Conservation (phyloP, 805 yeast genomes). For the Schwanniomyces vanrijiae region DNA sequence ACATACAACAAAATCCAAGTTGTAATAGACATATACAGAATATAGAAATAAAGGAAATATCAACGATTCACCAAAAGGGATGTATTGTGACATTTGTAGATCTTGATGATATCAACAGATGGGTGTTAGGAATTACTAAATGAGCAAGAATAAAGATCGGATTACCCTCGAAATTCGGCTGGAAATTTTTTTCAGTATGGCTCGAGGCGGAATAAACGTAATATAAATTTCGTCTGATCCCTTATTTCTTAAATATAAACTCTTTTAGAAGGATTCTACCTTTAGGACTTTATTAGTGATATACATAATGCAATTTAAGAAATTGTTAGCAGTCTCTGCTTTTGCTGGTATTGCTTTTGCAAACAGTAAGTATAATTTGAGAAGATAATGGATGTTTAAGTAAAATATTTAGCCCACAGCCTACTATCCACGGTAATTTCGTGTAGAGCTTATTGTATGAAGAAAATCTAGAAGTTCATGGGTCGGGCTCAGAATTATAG, state of each 20-base stretch:
- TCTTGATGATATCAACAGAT: not conserved
- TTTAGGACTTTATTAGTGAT: conserved; percentile 1
- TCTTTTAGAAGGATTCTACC: conserved; percentile 6
- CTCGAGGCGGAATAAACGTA: conserved; percentile 10
- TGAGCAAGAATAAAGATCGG: not conserved
- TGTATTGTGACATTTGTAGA: not conserved
- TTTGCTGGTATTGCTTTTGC: conserved; percentile 45
- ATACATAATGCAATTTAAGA: conserved; percentile 54
- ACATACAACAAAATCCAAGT: too few relatives aligned
- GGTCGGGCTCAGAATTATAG: not conserved
- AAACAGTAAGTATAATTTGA: conserved; percentile 22
- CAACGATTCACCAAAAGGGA: not conserved
- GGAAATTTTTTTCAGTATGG: conserved; percentile 1
- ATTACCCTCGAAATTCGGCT: conserved; percentile 7
- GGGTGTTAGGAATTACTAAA: not conserved
- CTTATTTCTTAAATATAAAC: conserved; percentile 4
- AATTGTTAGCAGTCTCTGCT: conserved; percentile 49
- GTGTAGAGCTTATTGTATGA: not conserved
- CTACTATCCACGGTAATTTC: not conserved
- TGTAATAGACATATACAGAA: too few relatives aligned
- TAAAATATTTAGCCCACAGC: not conserved
- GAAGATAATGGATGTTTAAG: not conserved
- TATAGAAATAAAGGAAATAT: not conserved
- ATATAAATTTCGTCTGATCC: conserved; percentile 2
- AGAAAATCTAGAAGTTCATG: not conserved